Conservation (phyloP, 305 asterid species). For the Fraxinus velutina region DNA sequence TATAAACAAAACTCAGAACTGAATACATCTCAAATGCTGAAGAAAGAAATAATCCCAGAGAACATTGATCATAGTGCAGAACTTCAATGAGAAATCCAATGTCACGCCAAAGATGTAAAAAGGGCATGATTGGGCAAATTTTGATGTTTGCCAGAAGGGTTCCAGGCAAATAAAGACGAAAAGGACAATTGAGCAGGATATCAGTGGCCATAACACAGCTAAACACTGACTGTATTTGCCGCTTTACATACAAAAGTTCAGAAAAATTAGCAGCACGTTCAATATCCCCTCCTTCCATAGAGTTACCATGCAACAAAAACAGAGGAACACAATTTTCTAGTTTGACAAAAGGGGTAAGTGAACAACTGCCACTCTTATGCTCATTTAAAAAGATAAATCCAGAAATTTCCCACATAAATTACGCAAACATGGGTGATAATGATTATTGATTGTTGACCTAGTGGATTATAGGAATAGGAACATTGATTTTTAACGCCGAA, state of each 20-base stretch:
- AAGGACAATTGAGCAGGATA: not conserved
- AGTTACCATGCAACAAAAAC: not conserved
- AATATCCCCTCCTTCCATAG: not conserved
- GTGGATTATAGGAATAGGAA: not conserved
- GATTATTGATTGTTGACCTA: not conserved
- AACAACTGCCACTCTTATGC: not conserved
- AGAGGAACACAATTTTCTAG: not conserved
- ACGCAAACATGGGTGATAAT: not conserved
- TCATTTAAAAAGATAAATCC: not conserved
- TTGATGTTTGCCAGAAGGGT: not conserved
- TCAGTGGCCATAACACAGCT: not conserved
- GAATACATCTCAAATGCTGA: not conserved
- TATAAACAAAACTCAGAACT: not conserved
- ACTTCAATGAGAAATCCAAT: not conserved
- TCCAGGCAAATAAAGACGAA: not conserved
- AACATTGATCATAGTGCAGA: not conserved
- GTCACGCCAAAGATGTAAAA: not conserved
- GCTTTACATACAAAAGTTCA: not conserved
- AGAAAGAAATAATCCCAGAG: not conserved
- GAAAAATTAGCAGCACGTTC: not conserved
- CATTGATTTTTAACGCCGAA: not conserved
- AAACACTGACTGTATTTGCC: not conserved
- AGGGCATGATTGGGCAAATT: not conserved
- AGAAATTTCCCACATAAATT: not conserved
- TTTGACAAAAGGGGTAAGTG: not conserved